phyloP scores from a whole-genome alignment of 2,329 filamentous ascomycete species.

The Gliomastix tumulicola region DNA sequence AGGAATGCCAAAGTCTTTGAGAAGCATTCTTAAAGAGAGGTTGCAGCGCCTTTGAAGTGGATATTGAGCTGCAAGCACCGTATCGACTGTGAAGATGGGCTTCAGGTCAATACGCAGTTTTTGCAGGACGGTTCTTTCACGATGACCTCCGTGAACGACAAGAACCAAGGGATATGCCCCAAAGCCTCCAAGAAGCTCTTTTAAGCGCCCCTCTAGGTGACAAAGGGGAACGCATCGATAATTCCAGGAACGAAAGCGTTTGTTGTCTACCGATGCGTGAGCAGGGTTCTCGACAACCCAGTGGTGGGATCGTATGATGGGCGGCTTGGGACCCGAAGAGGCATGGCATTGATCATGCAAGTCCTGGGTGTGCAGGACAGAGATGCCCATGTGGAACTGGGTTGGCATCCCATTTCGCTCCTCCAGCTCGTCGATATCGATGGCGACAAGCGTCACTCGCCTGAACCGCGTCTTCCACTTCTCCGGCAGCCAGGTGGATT shows the following conservation, averaged over 20 bases:
- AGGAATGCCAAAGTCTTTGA: neutral
- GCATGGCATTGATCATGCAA: neutral
- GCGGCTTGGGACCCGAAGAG: too few relatives aligned
- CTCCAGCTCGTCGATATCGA: neutral
- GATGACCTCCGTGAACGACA: neutral
- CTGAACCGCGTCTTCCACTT: too few relatives aligned
- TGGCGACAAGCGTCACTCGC: neutral
- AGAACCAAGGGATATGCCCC: neutral
- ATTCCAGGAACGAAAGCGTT: neutral
- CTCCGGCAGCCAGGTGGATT: too few relatives aligned
- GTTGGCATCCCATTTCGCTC: neutral
- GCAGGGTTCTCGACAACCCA: neutral
- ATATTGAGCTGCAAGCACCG: neutral
- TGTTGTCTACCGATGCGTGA: neutral
- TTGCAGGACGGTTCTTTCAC: neutral
- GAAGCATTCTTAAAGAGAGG: neutral
- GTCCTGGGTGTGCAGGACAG: neutral
- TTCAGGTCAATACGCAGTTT: neutral
- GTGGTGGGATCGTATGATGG: neutral
- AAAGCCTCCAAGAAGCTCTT: neutral
- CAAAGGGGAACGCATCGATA: neutral
- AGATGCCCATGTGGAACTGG: neutral
- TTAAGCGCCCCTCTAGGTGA: neutral
- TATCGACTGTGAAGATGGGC: neutral
- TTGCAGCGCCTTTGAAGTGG: neutral